Base-by-base conservation (phyloP, 805 yeast species). In the Ogataea pini region DNA sequence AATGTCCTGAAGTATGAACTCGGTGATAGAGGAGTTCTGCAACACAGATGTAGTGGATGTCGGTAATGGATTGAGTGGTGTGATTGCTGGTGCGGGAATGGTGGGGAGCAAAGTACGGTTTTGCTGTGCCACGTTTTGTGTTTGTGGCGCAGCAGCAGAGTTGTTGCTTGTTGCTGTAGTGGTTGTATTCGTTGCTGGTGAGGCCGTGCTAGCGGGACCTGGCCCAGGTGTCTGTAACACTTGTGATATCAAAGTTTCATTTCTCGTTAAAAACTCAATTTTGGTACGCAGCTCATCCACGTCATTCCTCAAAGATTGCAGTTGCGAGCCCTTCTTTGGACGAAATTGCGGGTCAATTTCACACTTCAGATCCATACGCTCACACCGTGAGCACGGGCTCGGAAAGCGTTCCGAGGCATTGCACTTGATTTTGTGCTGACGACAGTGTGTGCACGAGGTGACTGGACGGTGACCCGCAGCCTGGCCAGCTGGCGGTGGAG, bases 371-470 rank as follows among this genome's bases (percentile, higher is more conserved):
- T 82, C 84, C 87, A 87, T 85, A 61, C 86, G 76, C 45, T 81
- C 84, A 69, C 97, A 91, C 51, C 96, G 69, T 14, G 85, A 78
- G 65, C 97, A 91, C 0, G 96, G 86, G 6, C 73, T 72, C 0
- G 97, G 97, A 56, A 78, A 86, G 53, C 84, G 80, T 18, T 86
- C 91, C 2, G 89, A 79, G 1, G 97, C 97, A 63, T 91, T 89
- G 68, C 97, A 91, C 63, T 86, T 86, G 65, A 91, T 89, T 67
- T 91, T 91, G 65, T 90, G 97, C 63, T 91, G 97, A 44, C 97
- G 80, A 63, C 97, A 91, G 64, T 89, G 94, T 0, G 96, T 88
- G 63, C 97, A 91, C 3, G 96, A 86, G 0, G 96, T 89, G 1
- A 90, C 95, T 0, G 96, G 96, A 47, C 97, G 71, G 60, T 87